Base-by-base conservation (phyloP, 1,139 yeast species). In the Hyphopichia burtonii region DNA sequence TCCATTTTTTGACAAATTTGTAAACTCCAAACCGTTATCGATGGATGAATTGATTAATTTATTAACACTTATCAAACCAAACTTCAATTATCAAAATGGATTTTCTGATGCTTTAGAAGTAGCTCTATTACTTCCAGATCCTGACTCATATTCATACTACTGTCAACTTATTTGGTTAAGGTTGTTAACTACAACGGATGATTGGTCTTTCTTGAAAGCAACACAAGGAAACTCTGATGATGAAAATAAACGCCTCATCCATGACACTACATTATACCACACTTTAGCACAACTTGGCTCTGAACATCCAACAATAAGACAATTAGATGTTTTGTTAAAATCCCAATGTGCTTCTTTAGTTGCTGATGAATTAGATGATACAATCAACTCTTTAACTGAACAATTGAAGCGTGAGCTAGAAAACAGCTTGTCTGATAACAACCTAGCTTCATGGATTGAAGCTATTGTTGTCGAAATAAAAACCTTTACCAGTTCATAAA, bases 151-250 rank as follows among this genome's bases (percentile, higher is more conserved):
- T 44, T 55, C 53, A 35, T 49, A 52, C 25, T 58, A 56, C 35
- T 45, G 60, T n/a, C 54, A 54, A 37, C 55, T 73, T 14, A 65
- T 84, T 2, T 86, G 94, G 93, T 68, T 82, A 52, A 69, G 93
- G 45, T 68, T 85, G 37, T 63, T 86, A 9, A 52, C 65, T 2
- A 53, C 80, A n/a, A 71, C 77, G 1, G 84, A 82, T 49, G 78
- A 81, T 50, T 83, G 89, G 87, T 46, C 56, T 6, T 54, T 58
- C 12, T 56, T 80, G 18, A 60, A 66, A n/a, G 61, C 67, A 25
- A 68, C 74, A 10, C 61, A 65, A 25, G 66, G 66, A 41, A 64
- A 70, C 41, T 63, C 76, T 4, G 82, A 79, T 46, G 73, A 71
- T 39, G 65, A 57, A 46, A 63, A 72, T 34, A 70, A 70, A 50